Base-by-base conservation (phyloP, 805 yeast species). In the Ogataea methanolica region DNA sequence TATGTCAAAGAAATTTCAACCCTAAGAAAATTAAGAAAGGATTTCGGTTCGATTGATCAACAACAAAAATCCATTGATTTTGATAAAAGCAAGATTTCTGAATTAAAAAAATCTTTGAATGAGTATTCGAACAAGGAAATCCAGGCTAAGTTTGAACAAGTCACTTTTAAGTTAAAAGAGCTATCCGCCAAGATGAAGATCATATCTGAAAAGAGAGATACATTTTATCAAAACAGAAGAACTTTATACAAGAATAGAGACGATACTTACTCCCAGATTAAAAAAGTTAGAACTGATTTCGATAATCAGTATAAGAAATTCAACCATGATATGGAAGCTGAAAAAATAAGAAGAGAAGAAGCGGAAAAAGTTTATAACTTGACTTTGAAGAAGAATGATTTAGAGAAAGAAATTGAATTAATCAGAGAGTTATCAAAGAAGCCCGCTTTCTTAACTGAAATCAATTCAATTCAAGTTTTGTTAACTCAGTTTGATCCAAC, bases 371-470 rank as follows among this genome's bases (percentile, higher is more conserved):
- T 62, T 17, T 61, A 47, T 63, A 66, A 60, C 59, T 77, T 64
- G 79, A 75, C 60, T 72, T 73, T 60, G 79, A 76, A 65, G 77
- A 78, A 62, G 72, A 71, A 59, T 63, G 75, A 66, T 61, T 69
- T 55, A 72, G 69, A 61, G 60, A 65, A 76, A 75, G 69, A 81
- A 75, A 59, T 85, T 84, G 88, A 88, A 58, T 74, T 79, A 61
- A 80, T 80, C 61, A 79, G 87, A 72, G 77, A 81, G 44, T 86
- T 81, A 53, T 90, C 90, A 41, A 67, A 69, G 39, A 70, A 70
- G 57, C 96, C 98, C 29, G 98, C 97, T 26, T 91, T 85, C 70
- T 80, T 84, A 49, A 71, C 71, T 40, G 96, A 94, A 70, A 84
- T 92, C 59, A 75, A 76, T 55, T 73, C 84, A 53, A 86, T 94